These are phyloP conservation scores for Heimioporus punctisporus DNA, from an alignment of 1,284 basidiomycete genomes.

Conservation along the genomic window DNA sequence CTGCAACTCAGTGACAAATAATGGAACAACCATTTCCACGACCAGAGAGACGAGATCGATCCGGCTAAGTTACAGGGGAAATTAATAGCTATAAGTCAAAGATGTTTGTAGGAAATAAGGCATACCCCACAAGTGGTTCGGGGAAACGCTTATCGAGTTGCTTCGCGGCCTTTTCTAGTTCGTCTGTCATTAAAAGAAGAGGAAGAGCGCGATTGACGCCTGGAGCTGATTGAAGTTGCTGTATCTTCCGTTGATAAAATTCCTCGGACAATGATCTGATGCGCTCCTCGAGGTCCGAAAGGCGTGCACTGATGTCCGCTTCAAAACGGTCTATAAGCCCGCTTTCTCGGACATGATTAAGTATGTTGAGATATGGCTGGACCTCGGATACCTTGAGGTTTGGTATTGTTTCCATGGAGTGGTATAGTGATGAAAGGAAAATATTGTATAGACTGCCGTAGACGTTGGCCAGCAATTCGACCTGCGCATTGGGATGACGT, in stretches of 20 bases:
- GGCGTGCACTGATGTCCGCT: conserved; percentile 62
- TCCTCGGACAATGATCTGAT: conserved; percentile 71
- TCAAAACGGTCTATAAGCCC: conserved; percentile 69
- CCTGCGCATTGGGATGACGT: conserved; percentile 38
- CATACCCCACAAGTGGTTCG: conserved; percentile 79
- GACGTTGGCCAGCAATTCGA: conserved; percentile 64
- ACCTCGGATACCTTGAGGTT: conserved; percentile 72
- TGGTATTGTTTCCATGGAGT: conserved; percentile 77
- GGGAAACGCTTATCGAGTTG: conserved; percentile 85
- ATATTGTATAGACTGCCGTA: conserved; percentile 85
- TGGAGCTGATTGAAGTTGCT: conserved; percentile 65
- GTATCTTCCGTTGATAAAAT: conserved; percentile 72
- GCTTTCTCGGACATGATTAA: conserved; percentile 74
- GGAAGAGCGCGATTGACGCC: conserved; percentile 82
- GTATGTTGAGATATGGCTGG: conserved; percentile 62
- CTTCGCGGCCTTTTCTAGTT: conserved; percentile 88
- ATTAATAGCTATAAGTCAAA: conserved; percentile 6
- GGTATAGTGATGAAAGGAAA: conserved; percentile 86
- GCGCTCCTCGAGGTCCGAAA: conserved; percentile 72
- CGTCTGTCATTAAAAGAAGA: conserved; percentile 82
- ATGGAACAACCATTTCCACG: conserved; percentile 73
- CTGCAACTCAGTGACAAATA: conserved; percentile 79
- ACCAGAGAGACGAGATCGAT: conserved; percentile 84
- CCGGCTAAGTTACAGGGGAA: conserved; percentile 45
- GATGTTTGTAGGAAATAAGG: conserved; percentile 10